A percentile compares a stretch with the other conserved stretches of the same genome.
These are phyloP conservation scores for Acmispon strigosus DNA, from an alignment of 306 rosid species.

Conservation along the genomic window DNA sequence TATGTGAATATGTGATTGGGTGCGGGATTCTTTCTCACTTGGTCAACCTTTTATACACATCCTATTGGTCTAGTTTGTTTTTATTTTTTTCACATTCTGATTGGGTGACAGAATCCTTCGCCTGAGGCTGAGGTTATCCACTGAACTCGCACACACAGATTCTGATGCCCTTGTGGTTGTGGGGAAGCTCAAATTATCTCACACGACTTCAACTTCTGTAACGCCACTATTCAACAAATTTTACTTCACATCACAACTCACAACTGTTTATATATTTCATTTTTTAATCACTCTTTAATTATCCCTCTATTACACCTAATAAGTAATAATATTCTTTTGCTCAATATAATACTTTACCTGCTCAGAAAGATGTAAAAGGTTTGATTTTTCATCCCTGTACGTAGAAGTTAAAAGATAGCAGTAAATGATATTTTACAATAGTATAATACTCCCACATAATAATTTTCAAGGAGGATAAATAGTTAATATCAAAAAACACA, in stretches of 20 bases:
- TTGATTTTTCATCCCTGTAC: no score
- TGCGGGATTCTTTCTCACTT: not conserved
- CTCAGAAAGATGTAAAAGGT: no score
- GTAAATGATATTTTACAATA: no score
- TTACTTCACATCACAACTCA: not conserved
- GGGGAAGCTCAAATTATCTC: not conserved
- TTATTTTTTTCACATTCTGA: not conserved
- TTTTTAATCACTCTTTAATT: no score
- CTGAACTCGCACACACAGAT: not conserved
- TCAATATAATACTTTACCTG: no score
- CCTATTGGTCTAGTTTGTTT: not conserved
- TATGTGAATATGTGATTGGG: slow-evolving; percentile 2
- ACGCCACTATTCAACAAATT: not conserved
- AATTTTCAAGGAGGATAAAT: no score
- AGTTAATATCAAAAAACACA: no score
- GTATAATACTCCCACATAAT: no score
- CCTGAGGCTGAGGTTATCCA: not conserved
- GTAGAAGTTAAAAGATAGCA: no score
- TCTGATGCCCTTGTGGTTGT: not conserved
- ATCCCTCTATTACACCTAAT: no score
- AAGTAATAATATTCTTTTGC: no score
- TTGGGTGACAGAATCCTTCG: not conserved
- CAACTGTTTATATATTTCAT: no score
- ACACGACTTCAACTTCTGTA: not conserved
- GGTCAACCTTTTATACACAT: not conserved